These are phyloP conservation scores for Straminergon stramineum DNA, from an alignment of 225 moss, liverwort and hornwort genomes.

Conservation along the genomic window DNA sequence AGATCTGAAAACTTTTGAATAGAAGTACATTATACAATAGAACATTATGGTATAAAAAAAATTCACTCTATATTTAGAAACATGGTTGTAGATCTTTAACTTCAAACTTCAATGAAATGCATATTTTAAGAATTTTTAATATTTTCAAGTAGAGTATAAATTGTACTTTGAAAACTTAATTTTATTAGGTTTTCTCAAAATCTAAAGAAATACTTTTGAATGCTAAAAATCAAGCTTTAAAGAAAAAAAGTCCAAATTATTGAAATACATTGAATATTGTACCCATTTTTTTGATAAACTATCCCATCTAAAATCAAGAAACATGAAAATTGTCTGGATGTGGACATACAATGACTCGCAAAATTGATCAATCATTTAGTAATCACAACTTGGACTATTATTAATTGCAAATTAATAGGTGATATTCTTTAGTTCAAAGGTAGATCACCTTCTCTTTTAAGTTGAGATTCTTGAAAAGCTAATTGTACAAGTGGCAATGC, in stretches of 20 bases:
- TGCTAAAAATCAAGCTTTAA: neutral
- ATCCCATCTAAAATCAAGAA: neutral
- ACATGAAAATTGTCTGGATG: neutral
- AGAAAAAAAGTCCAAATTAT: neutral
- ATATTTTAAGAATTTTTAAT: neutral
- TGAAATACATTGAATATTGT: neutral
- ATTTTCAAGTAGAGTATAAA: neutral
- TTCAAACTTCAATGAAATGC: neutral
- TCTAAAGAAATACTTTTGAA: neutral
- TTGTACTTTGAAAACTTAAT: accelerated
- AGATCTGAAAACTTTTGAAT: neutral
- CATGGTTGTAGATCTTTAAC: neutral
- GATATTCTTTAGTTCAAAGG: too few species aligned
- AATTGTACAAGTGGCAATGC: too few species aligned
- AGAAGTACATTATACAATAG: neutral
- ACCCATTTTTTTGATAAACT: neutral
- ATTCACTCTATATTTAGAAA: neutral
- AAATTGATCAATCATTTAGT: too few species aligned
- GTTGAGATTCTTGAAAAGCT: too few species aligned
- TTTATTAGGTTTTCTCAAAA: neutral
- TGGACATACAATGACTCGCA: neutral
- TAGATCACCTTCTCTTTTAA: too few species aligned
- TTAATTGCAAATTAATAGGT: too few species aligned
- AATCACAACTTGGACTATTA: too few species aligned
- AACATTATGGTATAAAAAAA: accelerated